Evolutionary conservation across 2,329 filamentous ascomycete species (phyloP), one percentile per base, ranked within the genome.

Genomic region (Alternaria hordeiaustralica): DNA sequence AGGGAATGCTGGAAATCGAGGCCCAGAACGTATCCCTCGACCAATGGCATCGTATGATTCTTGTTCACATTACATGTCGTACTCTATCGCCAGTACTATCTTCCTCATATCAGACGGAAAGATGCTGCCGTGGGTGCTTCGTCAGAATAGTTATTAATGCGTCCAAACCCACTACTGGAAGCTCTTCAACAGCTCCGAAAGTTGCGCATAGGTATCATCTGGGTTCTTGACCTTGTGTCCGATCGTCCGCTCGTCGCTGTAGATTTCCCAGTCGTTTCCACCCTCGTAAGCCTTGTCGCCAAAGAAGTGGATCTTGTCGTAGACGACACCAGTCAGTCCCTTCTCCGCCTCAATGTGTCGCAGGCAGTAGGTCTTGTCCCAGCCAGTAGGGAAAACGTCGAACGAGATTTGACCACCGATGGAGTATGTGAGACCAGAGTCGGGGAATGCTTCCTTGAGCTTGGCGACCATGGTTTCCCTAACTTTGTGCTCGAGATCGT

Each of bases 291-390:
- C 92, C 90, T 98, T 99, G 87, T 99, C 96, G 70, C 96, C 96
- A 76, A 98, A 99, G 87, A 98, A 98, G 86, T 98, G 96, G 72
- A 98, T 91, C 47, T 88, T 95, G 71, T 89, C 92, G 86, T 95
- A 98, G 23, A 89, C 83, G 67, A 96, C 84, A 66, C 91, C 90
- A 75, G 88, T 90, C 79, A 80, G 70, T 18, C 82, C 79, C 74
- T 91, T 90, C 81, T 97, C 94, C 68, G 87, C 87, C 83, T 96
- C 93, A 66, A 98, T 85, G 82, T 97, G 94, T 73, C 88, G 85
- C 71, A 98, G 86, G 84, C 94, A 97, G 87, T 97, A 99, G 10
- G 93, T 97, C 89, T 98, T 99, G 84, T 99, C 96, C 96, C 96
- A 99, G 77, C 96, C 96, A 3, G 85, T 88, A 68, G 96, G 96